phyloP scores from a whole-genome alignment of 73 alveolate species.

The Uronychia setigera region DNA sequence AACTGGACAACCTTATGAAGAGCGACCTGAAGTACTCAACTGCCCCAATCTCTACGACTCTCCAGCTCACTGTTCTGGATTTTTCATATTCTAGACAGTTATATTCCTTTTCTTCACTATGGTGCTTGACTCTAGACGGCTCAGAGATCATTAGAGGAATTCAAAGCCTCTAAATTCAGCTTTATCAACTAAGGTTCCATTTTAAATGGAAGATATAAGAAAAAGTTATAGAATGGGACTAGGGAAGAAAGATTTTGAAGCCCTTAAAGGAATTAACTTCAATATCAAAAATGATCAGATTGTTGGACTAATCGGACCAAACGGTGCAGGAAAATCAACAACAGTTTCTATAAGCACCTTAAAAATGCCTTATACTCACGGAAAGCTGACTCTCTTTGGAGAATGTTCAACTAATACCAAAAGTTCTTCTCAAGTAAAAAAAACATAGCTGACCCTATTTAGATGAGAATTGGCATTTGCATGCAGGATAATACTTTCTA shows the following conservation, averaged over 20 bases:
- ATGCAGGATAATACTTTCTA: constrained; percentile 71
- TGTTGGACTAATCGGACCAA: constrained; percentile 90
- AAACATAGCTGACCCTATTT: background rate
- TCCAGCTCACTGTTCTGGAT: too few relatives aligned
- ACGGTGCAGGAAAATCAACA: constrained; percentile 97
- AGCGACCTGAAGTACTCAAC: too few relatives aligned
- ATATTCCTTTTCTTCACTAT: constrained; percentile 17
- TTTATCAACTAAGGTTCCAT: constrained; percentile 51
- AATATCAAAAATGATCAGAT: constrained; percentile 78
- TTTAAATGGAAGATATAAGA: constrained; percentile 39
- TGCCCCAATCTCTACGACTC: too few relatives aligned
- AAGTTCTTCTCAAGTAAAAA: background rate
- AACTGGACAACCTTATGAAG: background rate
- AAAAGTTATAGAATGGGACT: constrained; percentile 24
- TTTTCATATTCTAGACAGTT: background rate
- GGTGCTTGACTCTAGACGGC: constrained; percentile 1
- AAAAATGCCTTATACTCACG: constrained; percentile 53
- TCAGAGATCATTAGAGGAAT: constrained; percentile 5
- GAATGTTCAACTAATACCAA: background rate
- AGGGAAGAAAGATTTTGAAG: constrained; percentile 37
- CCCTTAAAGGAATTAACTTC: constrained; percentile 81
- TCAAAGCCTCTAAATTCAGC: background rate
- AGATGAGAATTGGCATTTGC: constrained; percentile 61
- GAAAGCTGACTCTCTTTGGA: constrained; percentile 51
- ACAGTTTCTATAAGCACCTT: constrained; percentile 81